Percentiles rank a stretch among this genome's conserved stretches.
Conservation (phyloP, 179 eudicot species). For the Camellia oleifera region DNA sequence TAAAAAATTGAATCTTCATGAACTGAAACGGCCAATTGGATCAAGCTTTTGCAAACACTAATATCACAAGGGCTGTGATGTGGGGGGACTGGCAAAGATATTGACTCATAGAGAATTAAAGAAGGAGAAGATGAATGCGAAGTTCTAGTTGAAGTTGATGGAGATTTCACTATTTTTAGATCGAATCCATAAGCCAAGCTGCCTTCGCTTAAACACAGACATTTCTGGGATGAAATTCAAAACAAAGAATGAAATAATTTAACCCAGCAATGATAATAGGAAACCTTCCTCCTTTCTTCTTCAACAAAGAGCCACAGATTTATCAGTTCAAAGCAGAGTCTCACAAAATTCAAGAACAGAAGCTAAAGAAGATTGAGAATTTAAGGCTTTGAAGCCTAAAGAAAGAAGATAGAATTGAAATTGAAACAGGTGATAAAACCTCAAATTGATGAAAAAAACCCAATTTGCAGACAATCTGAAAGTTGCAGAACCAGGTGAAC, state of each 20-base stretch:
- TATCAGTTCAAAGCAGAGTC: neutral
- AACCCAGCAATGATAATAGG: neutral
- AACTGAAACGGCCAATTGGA: neutral
- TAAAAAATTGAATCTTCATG: neutral
- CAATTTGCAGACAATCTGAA: neutral
- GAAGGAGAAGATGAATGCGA: constrained; percentile 75
- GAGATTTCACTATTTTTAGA: constrained; percentile 38
- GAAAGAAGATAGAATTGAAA: neutral
- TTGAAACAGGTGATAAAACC: neutral
- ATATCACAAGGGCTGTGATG: neutral
- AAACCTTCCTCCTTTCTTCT: neutral
- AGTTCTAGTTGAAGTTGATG: constrained; percentile 45
- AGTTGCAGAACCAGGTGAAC: too few relatives aligned
- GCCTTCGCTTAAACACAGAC: constrained; percentile 52
- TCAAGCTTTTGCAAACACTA: neutral
- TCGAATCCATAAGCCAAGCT: constrained; percentile 30
- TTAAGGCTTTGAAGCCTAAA: neutral
- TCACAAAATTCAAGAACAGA: neutral
- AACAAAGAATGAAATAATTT: neutral
- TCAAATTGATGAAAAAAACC: neutral
- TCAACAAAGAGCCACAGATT: neutral
- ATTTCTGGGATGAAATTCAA: constrained; percentile 19
- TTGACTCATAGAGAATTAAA: constrained; percentile 53
- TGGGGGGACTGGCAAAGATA: too few relatives aligned
- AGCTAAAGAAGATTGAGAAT: neutral